Evolutionary conservation across 768 basidiomycete genomes (phyloP).

Genomic region (Russula virescens): DNA sequence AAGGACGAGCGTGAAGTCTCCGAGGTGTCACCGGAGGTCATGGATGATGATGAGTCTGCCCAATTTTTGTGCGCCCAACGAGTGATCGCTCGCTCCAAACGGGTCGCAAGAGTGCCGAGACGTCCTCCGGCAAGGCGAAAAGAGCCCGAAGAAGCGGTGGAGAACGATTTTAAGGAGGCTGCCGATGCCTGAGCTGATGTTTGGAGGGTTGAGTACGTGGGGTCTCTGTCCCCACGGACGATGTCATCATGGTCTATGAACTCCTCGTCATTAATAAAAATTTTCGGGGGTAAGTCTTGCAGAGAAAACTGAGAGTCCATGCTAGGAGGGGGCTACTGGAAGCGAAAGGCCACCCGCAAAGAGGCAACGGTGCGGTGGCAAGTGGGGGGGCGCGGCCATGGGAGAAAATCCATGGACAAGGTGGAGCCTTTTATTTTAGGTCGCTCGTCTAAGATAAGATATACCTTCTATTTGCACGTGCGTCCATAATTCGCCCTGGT

Average conservation of each 20-base stretch:
- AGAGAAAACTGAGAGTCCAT: conserved; percentile 19
- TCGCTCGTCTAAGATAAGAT: no score
- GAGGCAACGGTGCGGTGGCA: neutral
- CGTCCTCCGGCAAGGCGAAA: conserved; percentile 29
- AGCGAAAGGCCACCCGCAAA: neutral
- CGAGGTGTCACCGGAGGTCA: conserved; percentile 33
- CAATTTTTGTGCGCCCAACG: conserved; percentile 60
- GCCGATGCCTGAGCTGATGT: conserved; percentile 29
- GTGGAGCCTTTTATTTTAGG: no score
- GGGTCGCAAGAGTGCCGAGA: conserved; percentile 40
- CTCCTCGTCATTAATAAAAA: neutral
- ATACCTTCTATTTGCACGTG: no score
- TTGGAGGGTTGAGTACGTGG: conserved; percentile 32
- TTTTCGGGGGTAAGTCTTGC: conserved; percentile 5
- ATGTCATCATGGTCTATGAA: conserved; percentile 50
- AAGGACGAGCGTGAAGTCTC: conserved; percentile 38
- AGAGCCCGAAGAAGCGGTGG: conserved; percentile 36
- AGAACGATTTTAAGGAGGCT: conserved; percentile 30
- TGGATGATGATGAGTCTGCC: conserved; percentile 36
- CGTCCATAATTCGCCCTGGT: no score
- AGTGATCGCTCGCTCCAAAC: conserved; percentile 64
- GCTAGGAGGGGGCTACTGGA: neutral
- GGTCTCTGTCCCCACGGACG: conserved; percentile 52
- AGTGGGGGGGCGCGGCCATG: conserved; percentile 5
- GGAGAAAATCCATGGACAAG: neutral